Percentiles rank a stretch among this genome's conserved stretches.
Conservation (phyloP, 495 filamentous ascomycete genomes). For the Cenococcum geophilum region DNA sequence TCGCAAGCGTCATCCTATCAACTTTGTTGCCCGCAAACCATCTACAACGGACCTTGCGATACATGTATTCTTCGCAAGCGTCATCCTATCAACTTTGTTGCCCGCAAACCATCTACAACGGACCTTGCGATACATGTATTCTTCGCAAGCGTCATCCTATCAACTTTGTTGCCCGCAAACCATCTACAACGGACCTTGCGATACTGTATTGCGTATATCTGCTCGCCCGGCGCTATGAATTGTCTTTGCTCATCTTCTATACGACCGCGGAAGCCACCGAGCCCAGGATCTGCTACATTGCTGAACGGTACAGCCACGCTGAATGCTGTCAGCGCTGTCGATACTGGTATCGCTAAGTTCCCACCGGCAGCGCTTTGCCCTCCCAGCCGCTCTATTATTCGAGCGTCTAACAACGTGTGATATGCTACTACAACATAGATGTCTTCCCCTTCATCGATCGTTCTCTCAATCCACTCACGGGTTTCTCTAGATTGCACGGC, state of each 20-base stretch:
- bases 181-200: no score
- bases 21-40: no score
- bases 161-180: no score
- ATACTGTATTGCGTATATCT: no score
- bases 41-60: no score
- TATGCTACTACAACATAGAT: slow-evolving; percentile 20
- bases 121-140: no score
- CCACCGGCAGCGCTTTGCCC: slow-evolving; percentile 11
- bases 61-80: no score
- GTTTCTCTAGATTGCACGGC: slow-evolving; percentile 21
- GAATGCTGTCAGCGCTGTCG: slow-evolving; percentile 11
- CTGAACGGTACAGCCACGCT: slow-evolving; percentile 17
- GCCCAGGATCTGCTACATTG: neutral
- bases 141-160: no score
- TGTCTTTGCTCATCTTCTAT: slow-evolving; percentile 18
- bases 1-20: no score
- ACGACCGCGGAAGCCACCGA: slow-evolving; percentile 12
- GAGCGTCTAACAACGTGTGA: slow-evolving; percentile 14
- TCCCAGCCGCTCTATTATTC: slow-evolving; percentile 13
- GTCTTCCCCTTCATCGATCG: slow-evolving; percentile 23
- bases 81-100: no score
- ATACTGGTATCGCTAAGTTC: slow-evolving; percentile 17
- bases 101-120: no score
- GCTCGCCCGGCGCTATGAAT: no score
- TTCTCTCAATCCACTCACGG: slow-evolving; percentile 22